phyloP scores from a whole-genome alignment of 2,329 filamentous ascomycete species.

The Neofusicoccum laricinum region DNA sequence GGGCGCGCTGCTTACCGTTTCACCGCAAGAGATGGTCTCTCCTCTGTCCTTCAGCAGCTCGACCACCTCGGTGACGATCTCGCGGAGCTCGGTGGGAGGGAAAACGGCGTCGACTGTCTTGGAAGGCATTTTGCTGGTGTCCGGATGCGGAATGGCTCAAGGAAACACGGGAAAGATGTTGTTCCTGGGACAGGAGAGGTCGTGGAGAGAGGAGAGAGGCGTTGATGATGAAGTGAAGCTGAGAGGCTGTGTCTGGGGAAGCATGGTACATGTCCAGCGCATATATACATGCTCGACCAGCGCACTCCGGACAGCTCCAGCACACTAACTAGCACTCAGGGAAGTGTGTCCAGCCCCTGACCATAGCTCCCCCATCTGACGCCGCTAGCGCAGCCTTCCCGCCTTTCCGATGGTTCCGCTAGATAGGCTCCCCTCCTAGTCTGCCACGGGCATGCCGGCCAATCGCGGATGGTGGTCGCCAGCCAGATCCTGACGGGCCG shows the following conservation, averaged over 20 bases:
- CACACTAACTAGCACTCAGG: neutral
- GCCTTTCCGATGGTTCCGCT: constrained; percentile 5
- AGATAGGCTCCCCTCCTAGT: neutral
- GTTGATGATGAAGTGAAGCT: neutral
- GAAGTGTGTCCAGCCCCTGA: constrained; percentile 5
- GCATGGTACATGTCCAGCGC: neutral
- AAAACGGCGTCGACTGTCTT: neutral
- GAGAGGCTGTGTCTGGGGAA: neutral
- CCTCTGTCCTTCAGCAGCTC: constrained; percentile 53
- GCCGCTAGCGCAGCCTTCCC: constrained; percentile 14
- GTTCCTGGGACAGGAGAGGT: neutral
- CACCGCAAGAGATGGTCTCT: constrained; percentile 60
- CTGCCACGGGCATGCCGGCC: neutral
- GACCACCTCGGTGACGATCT: constrained; percentile 50
- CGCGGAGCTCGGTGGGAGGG: constrained; percentile 28
- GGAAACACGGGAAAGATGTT: neutral
- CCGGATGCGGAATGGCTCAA: neutral
- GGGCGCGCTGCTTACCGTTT: constrained; percentile 47
- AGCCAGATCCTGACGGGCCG: constrained; percentile 1
- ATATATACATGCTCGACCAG: neutral
- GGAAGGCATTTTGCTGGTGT: neutral
- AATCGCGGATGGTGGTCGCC: neutral
- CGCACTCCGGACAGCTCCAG: neutral
- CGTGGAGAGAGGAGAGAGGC: neutral
- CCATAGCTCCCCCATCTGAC: constrained; percentile 11